Conservation (phyloP, 306 rosid species). For the Begonia fuchsioides region DNA sequence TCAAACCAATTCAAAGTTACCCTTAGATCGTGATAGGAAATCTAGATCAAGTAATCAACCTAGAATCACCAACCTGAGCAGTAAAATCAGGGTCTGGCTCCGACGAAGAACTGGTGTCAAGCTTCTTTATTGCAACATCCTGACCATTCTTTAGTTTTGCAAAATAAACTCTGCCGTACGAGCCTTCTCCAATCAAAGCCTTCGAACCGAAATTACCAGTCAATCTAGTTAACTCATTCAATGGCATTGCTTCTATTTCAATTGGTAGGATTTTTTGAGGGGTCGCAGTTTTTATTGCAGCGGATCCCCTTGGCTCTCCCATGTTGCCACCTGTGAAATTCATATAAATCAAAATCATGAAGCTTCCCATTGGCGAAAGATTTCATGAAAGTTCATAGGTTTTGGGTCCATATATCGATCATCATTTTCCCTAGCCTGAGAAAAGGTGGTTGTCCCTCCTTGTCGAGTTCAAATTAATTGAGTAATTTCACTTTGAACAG, state of each 20-base stretch:
- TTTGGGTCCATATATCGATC: no score
- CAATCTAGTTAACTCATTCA: constrained; percentile 51
- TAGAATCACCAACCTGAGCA: constrained; percentile 30
- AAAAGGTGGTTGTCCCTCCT: no score
- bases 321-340: constrained; percentile 30
- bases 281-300: constrained; percentile 31
- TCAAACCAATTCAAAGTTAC: no score
- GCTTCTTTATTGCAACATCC: constrained; percentile 60
- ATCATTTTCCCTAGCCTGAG: no score
- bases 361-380: no score
- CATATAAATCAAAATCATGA: no score
- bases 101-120: constrained; percentile 45
- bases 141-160: constrained; percentile 44
- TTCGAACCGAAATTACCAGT: constrained; percentile 54
- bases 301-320: constrained; percentile 66
- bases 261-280: constrained; percentile 56
- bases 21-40: no score
- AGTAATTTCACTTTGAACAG: no score
- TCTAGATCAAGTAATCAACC: background rate
- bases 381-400: no score
- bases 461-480: no score
- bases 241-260: constrained; percentile 43
- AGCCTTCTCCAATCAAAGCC: constrained; percentile 17
- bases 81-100: constrained; percentile 58
- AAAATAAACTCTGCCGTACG: constrained; percentile 54